These are phyloP conservation scores for Helicocarpus griseus DNA, from an alignment of 2,329 filamentous ascomycete species.

Conservation along the genomic window DNA sequence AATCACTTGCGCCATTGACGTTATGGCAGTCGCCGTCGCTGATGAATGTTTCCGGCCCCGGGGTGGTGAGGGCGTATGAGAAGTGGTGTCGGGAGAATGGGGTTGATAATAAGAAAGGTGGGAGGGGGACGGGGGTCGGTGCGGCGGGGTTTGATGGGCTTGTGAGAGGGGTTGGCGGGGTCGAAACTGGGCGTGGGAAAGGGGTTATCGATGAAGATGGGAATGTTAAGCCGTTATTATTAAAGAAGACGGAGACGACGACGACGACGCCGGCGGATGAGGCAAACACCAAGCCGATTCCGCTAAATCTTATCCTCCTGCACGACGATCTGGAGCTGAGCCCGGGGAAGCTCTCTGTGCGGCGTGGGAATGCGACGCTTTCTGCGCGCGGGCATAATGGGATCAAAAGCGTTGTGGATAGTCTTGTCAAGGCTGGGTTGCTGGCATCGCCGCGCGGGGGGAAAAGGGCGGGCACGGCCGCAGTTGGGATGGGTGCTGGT, in stretches of 20 bases:
- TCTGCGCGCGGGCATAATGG: conserved; percentile 68
- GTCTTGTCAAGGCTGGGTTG: conserved; percentile 37
- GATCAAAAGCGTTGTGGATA: conserved; percentile 54
- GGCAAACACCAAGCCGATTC: conserved; percentile 18
- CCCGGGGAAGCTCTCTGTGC: conserved; percentile 57
- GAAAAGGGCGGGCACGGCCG: conserved; percentile 35
- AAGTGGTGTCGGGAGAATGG: conserved; percentile 20
- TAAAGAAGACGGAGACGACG: no score
- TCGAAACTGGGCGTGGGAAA: no score
- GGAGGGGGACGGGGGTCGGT: no score
- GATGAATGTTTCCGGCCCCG: conserved; percentile 79
- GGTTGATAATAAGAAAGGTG: no score
- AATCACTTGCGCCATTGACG: conserved; percentile 46
- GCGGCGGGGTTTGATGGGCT: no score
- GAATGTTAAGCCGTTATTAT: no score
- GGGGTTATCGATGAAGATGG: no score
- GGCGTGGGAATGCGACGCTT: conserved; percentile 45
- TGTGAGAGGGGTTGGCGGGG: no score
- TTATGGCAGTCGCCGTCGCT: conserved; percentile 64
- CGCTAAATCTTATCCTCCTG: conserved; percentile 57
- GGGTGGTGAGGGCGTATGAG: conserved; percentile 57
- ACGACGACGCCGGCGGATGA: no score
- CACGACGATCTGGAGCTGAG: conserved; percentile 79
- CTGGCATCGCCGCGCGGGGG: conserved; percentile 13
- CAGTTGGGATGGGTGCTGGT: conserved; percentile 14